These are phyloP conservation scores for Bryum argenteum DNA, from an alignment of 225 moss, liverwort and hornwort genomes.

Conservation along the genomic window DNA sequence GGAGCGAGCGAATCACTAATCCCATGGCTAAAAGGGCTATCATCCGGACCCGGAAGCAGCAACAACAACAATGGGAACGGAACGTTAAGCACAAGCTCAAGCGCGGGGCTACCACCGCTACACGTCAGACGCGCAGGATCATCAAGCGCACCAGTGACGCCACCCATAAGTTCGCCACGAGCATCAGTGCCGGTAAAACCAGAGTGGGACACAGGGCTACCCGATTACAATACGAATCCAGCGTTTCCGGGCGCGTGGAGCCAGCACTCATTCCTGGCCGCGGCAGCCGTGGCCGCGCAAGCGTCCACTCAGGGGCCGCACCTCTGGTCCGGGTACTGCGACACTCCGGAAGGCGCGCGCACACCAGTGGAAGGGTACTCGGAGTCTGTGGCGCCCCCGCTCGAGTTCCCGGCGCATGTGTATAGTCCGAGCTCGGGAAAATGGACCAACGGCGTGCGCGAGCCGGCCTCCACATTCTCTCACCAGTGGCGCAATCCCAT, in stretches of 20 bases:
- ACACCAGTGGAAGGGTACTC: conserved; percentile 81
- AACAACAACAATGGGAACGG: conserved; percentile 39
- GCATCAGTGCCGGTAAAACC: conserved; percentile 69
- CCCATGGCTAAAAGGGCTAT: conserved; percentile 89
- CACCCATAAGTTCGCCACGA: conserved; percentile 85
- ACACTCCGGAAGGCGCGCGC: conserved; percentile 74
- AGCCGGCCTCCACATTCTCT: conserved; percentile 23
- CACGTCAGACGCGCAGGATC: conserved; percentile 75
- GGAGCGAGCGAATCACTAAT: conserved; percentile 85
- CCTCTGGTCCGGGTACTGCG: conserved; percentile 55
- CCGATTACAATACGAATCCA: conserved; percentile 17
- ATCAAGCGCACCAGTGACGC: conserved; percentile 88
- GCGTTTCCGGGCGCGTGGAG: conserved; percentile 37
- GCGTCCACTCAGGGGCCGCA: conserved; percentile 42
- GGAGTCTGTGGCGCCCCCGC: conserved; percentile 56
- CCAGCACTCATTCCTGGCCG: conserved; percentile 69
- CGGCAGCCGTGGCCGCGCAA: conserved; percentile 57
- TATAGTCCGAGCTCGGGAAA: conserved; percentile 65
- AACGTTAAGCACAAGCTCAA: conserved; percentile 58
- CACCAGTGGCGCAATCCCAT: conserved; percentile 70
- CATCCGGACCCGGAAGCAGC: conserved; percentile 42
- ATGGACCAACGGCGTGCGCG: conserved; percentile 85
- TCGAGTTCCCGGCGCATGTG: conserved; percentile 71
- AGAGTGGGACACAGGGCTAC: conserved; percentile 67
- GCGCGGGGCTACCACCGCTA: conserved; percentile 74